Base-by-base conservation (phyloP, 805 yeast species). In the Zygoascus tannicola region DNA sequence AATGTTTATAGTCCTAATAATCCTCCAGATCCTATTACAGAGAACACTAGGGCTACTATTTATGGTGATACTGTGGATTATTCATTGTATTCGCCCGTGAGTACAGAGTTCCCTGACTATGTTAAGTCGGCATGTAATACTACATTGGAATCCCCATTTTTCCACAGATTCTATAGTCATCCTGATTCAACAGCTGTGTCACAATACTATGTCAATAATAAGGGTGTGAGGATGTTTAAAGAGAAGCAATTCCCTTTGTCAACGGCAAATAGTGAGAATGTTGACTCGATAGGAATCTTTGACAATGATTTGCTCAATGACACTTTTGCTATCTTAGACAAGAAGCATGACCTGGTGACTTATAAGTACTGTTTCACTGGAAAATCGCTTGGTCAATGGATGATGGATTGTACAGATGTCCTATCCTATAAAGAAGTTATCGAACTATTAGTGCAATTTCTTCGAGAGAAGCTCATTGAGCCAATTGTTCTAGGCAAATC, bases 381-480 rank as follows among this genome's bases (percentile, higher is more conserved):
- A 0, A 82, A 82, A 53, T 81, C 92, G 0, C 66, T 81, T 0
- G 73, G 79, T 62, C 96, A 87, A 56, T 90, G 95, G 95, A 56
- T 90, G 4, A 71, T 81, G 76, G 97, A 90, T 50, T 87, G 96
- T 56, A 83, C 95, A 0, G 92, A 85, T 55, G 67, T 80, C 1
- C 58, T 78, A 51, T 70, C 70, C 41, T 56, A 49, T 3, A 26
- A 22, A 12, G 55, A 51, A 28, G 53, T 50, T 3, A 34, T 32
- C 2, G 46, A 41, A 4, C 35, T 51, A 10, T 37, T 43, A 12
- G 40, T 37, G 8, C 33, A 35, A 2, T 50, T 50, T 32, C 28
- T 51, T 16, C 23, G 32, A 4, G 38, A 51, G 19, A 39, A 33
- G 15, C 38, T 52, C 4, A 32, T 52, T 5, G 44, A 40, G n/a